These are phyloP conservation scores for Vitis vinifera DNA, from an alignment of 164 flowering plant species.

Conservation along the genomic window DNA sequence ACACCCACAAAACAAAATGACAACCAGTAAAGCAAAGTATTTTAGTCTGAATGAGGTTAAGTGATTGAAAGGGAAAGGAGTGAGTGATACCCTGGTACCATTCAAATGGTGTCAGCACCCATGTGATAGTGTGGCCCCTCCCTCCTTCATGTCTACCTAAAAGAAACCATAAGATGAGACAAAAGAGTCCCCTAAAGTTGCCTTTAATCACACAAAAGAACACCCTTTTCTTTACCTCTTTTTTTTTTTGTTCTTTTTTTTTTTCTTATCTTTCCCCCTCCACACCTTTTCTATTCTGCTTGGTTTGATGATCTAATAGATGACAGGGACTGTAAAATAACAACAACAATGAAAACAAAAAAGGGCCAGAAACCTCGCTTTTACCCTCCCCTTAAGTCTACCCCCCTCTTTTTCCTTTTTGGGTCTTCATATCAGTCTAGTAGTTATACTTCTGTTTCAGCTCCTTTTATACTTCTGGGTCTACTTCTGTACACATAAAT, in stretches of 20 bases:
- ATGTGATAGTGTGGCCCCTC: conserved; percentile 53
- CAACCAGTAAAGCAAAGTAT: not conserved
- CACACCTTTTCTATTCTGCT: not conserved
- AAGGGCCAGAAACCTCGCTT: conserved; percentile 16
- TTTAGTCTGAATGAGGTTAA: conserved; percentile 9
- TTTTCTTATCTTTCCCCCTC: not conserved
- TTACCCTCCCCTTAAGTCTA: conserved; percentile 10
- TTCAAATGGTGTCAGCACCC: conserved; percentile 48
- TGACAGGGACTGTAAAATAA: conserved; percentile 12
- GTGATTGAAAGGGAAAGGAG: conserved; percentile 31
- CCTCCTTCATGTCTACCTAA: conserved; percentile 44
- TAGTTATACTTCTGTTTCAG: conserved; percentile 11
- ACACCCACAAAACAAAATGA: conserved; percentile 4
- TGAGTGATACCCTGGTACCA: conserved; percentile 24
- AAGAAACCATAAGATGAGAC: conserved; percentile 53
- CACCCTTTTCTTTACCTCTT: conserved; percentile 11
- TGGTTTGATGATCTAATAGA: conserved; percentile 6
- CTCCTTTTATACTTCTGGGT: not conserved
- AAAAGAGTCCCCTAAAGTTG: conserved; percentile 38
- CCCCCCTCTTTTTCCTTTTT: conserved; percentile 13
- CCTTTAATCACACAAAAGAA: conserved; percentile 35
- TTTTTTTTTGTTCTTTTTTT: not conserved
- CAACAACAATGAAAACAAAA: conserved; percentile 12
- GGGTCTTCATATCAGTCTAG: conserved; percentile 18
- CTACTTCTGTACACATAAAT: conserved; percentile 10